phyloP scores from a whole-genome alignment of 2,329 filamentous ascomycete species.

The Cordyceps farinosa region DNA sequence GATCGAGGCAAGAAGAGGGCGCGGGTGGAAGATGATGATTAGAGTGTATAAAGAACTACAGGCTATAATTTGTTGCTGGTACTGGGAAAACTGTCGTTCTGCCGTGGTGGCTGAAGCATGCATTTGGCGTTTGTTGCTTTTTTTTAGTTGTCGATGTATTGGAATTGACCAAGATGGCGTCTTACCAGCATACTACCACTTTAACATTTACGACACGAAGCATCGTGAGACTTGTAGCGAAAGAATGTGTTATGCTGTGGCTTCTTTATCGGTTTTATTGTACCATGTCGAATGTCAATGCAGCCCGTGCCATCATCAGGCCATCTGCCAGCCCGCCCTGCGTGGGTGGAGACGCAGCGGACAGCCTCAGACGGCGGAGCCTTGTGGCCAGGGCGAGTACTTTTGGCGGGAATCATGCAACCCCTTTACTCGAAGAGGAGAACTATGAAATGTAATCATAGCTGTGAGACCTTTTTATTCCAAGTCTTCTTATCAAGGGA shows the following conservation, averaged over 20 bases:
- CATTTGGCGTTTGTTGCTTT: slow-evolving; percentile 8
- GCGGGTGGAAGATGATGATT: slow-evolving; percentile 61
- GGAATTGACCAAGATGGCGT: background rate
- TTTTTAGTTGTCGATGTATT: background rate
- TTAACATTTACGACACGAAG: too few relatives aligned
- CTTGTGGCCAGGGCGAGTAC: background rate
- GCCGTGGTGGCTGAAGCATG: slow-evolving; percentile 3
- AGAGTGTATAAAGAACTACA: slow-evolving; percentile 21
- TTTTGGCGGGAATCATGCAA: background rate
- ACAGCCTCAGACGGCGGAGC: slow-evolving; percentile 1
- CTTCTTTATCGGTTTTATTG: too few relatives aligned
- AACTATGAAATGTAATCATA: too few relatives aligned
- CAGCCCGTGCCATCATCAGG: background rate
- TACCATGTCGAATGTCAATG: background rate
- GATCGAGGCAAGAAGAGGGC: slow-evolving; percentile 65
- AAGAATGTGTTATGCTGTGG: too few relatives aligned
- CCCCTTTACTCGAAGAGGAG: too few relatives aligned
- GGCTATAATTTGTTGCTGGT: background rate
- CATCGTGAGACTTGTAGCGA: too few relatives aligned
- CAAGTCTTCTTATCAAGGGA: background rate
- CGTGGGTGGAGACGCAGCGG: background rate
- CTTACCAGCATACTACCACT: too few relatives aligned
- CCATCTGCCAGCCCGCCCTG: background rate
- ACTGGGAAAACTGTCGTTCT: background rate
- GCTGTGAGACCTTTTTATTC: too few relatives aligned